Base-by-base conservation (phyloP, 1,284 basidiomycete genomes). In the Melampsora larici-populina region DNA sequence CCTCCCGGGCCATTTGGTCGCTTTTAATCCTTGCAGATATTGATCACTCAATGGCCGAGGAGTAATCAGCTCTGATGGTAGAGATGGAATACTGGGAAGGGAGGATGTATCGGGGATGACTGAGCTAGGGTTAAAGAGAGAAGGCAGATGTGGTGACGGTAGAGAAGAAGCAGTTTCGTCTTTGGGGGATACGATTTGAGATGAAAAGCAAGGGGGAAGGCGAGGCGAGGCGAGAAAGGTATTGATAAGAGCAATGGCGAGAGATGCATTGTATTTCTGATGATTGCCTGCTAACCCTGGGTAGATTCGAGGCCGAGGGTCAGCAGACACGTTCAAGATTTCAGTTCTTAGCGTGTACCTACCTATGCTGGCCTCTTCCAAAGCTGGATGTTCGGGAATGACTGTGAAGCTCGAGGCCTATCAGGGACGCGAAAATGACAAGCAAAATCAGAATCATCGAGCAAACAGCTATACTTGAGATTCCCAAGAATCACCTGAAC, bases 1-100 rank as follows among this genome's bases (percentile, higher is more conserved):
- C 60, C 97, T 89, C n/a, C 97, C 97, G 1, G 97, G 96, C 96
- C 96, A 99, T 79, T 87, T 88, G 0, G 94, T 88, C 18, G 87
- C 85, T 79, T 88, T 84, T 24, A 99, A 85, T 1, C 90, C 94
- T 33, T 86, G 81, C 36, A 88, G 82, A 80, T 92, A 90, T 6
- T 86, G 81, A 9, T 85, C 81, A 0, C 90, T 85, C 11, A 95
- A 73, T 13, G 85, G 11, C 79, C 78, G 24, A 21, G 72, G 72
- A 8, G 33, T 43, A 18, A 75, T 46, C 6, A 75, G 2, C 36
- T 67, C 63, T 9, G 29, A 18, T 13, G 63, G 63, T n/a, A 75
- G 64, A 43, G 62, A 33, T 51, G 64, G 64, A 17, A 67, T 48
- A 29, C 40, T 2, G 43, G 33, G 18, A 40, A 43, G n/a, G 46